A percentile compares a stretch with the other conserved stretches of the same genome.
Evolutionary conservation across 2,329 filamentous ascomycete genomes (phyloP).

Genomic region (Beauveria medogensis): DNA sequence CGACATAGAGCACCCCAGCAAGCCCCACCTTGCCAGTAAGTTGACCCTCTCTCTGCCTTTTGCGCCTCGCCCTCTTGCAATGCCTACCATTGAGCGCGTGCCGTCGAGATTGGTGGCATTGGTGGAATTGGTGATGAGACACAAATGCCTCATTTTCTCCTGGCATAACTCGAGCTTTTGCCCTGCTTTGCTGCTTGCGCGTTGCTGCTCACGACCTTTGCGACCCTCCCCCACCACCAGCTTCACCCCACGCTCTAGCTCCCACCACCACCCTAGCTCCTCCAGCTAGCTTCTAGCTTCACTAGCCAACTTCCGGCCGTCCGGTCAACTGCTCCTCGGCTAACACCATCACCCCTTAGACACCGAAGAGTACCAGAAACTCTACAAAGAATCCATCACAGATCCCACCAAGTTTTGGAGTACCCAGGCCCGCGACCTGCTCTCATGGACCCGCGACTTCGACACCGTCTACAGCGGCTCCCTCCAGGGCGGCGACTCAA

Average conservation of each 20-base stretch:
- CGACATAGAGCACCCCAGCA: slow-evolving; percentile 55
- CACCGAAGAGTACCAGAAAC: slow-evolving; percentile 57
- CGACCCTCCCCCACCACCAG: not conserved
- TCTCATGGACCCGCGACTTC: slow-evolving; percentile 88
- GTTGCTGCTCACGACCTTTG: not conserved
- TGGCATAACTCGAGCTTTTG: not conserved
- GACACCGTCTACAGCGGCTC: slow-evolving; percentile 76
- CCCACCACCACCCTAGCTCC: not conserved
- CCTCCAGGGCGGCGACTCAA: slow-evolving; percentile 70
- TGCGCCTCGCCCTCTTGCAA: not conserved
- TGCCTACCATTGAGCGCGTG: not conserved
- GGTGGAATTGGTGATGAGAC: too few relatives aligned
- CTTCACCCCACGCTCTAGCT: slow-evolving; percentile 1
- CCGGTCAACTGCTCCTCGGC: slow-evolving; percentile 2
- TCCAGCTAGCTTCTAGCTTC: not conserved
- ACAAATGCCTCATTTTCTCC: too few relatives aligned
- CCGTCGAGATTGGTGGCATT: not conserved
- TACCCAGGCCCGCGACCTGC: slow-evolving; percentile 73
- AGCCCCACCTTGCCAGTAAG: slow-evolving; percentile 59
- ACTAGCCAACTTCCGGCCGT: slow-evolving; percentile 8
- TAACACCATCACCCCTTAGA: slow-evolving; percentile 28
- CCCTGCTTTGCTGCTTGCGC: not conserved
- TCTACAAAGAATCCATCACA: slow-evolving; percentile 80
- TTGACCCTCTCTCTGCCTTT: slow-evolving; percentile 16
- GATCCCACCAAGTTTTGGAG: slow-evolving; percentile 89